Conservation (phyloP, 371 early-diverging fungal genomes). For the Vittaforma corneae region DNA sequence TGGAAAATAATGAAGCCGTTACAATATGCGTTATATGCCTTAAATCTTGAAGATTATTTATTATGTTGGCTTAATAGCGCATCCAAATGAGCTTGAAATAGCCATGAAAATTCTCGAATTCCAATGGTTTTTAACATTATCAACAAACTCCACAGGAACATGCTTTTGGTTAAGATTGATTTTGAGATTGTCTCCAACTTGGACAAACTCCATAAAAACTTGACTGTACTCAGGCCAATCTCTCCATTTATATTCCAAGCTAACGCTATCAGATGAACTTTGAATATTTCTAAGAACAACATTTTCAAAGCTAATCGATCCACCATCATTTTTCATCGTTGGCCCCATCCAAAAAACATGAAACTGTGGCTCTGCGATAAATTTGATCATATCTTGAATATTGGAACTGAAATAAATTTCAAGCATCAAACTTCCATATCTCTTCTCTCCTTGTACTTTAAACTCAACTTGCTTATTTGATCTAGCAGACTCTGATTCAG, state of each 20-base stretch:
- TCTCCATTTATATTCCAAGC: conserved; percentile 28
- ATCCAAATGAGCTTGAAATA: conserved; percentile 34
- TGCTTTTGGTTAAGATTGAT: conserved; percentile 14
- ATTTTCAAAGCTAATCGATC: neutral
- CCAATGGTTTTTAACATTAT: conserved; percentile 26
- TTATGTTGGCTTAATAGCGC: conserved; percentile 14
- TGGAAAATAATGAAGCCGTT: no score
- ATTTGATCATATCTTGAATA: conserved; percentile 9
- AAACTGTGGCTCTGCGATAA: conserved; percentile 15
- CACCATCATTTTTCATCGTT: conserved; percentile 2
- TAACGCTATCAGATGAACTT: neutral
- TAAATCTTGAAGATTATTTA: no score
- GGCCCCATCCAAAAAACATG: conserved; percentile 18
- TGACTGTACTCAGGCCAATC: conserved; percentile 30
- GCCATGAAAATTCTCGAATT: conserved; percentile 22
- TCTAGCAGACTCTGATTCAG: neutral
- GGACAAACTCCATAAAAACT: conserved; percentile 12
- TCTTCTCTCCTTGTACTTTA: conserved; percentile 1
- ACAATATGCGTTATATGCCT: no score
- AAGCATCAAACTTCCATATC: conserved; percentile 16
- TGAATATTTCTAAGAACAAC: conserved; percentile 13
- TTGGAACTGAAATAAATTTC: neutral
- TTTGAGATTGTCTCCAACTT: conserved; percentile 18
- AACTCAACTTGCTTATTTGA: conserved; percentile 9
- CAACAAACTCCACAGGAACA: conserved; percentile 25